A percentile compares a stretch with the other conserved stretches of the same genome.
phyloP scores from a whole-genome alignment of 2,329 filamentous ascomycete genomes.

The Herpotrichia juniperi region DNA sequence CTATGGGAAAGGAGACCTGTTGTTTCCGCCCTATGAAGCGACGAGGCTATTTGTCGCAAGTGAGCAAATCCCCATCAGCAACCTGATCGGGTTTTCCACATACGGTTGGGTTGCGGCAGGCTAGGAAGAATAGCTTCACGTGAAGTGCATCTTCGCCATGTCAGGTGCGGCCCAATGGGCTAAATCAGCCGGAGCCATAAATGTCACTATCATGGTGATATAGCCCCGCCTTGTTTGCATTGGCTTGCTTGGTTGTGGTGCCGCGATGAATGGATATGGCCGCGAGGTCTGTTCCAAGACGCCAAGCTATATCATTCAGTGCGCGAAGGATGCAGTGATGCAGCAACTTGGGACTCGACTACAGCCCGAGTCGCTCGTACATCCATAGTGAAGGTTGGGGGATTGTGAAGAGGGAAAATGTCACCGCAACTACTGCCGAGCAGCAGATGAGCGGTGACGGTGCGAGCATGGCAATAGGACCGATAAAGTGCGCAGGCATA shows the following conservation, averaged over 20 bases:
- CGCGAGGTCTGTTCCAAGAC: background rate
- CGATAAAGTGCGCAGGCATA: slow-evolving; percentile 9
- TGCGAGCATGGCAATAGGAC: slow-evolving; percentile 10
- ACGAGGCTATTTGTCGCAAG: slow-evolving; percentile 1
- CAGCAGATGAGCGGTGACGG: slow-evolving; percentile 16
- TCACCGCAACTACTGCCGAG: slow-evolving; percentile 7
- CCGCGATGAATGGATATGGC: background rate
- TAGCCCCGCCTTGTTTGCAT: background rate
- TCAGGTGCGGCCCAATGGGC: background rate
- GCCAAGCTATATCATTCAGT: background rate
- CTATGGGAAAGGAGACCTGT: background rate
- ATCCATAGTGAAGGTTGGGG: no score
- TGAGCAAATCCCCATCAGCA: background rate
- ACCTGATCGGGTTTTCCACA: background rate
- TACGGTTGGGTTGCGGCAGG: background rate
- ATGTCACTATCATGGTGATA: background rate
- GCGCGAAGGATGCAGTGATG: no score
- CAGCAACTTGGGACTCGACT: no score
- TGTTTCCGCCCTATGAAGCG: slow-evolving; percentile 9
- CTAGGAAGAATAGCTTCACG: background rate
- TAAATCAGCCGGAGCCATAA: background rate
- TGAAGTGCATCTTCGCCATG: background rate
- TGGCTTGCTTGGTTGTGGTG: background rate
- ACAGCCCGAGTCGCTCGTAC: no score
- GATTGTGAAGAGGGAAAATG: background rate